These are phyloP conservation scores for Dunaliella primolecta DNA, from an alignment of 139 green algal species.

Conservation along the genomic window DNA sequence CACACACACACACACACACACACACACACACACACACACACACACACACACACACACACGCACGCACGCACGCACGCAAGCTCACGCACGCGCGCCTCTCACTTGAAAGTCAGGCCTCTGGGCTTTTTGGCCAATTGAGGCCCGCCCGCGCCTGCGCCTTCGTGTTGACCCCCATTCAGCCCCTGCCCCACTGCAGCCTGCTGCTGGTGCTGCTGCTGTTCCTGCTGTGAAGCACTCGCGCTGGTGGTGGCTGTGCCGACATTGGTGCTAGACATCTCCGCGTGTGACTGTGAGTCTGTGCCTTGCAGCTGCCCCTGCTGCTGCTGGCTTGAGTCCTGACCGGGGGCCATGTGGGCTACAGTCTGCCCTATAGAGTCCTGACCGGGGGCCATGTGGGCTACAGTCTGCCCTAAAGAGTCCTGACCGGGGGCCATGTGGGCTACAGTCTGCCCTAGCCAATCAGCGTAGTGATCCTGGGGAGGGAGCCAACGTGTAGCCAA, in stretches of 20 bases:
- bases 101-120: background rate
- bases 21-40: background rate
- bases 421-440: background rate
- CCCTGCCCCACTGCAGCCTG: no score
- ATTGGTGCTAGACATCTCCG: background rate
- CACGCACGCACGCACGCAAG: background rate
- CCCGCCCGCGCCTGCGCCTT: no score
- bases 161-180: no score
- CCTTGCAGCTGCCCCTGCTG: background rate
- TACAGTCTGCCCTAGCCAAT: background rate
- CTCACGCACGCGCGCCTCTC: background rate
- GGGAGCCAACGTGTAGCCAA: background rate
- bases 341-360: no score
- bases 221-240: background rate
- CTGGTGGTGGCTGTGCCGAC: background rate
- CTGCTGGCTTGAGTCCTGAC: no score
- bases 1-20: background rate
- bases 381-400: no score
- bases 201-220: background rate
- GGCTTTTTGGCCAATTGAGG: background rate
- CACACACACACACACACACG: background rate
- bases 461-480: background rate
- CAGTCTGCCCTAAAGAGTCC: no score
- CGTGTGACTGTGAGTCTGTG: background rate
- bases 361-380: no score